Evolutionary conservation across 192 early-diverging fungal species (phyloP).

Genomic region (Haplosporangium gracile): DNA sequence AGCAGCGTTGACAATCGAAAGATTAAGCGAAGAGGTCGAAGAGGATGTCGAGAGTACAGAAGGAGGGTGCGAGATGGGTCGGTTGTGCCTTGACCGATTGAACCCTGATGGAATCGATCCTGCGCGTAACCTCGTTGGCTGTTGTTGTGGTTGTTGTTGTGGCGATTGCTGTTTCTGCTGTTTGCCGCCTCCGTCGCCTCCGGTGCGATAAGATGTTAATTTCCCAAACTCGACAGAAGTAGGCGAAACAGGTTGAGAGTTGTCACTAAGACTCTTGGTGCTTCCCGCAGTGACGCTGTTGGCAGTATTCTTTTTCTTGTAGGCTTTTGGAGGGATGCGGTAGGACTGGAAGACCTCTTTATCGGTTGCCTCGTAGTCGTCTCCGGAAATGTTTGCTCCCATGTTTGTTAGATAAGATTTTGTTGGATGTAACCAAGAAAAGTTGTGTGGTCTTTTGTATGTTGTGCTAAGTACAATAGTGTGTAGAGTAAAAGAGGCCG

Average conservation of each 20-base stretch:
- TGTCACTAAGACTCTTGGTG: conserved; percentile 13
- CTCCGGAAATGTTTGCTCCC: conserved; percentile 46
- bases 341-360: conserved; percentile 56
- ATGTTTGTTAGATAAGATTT: conserved; percentile 20
- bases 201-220: background rate
- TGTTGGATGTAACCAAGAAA: background rate
- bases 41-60: conserved; percentile 30
- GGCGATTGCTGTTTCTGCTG: background rate
- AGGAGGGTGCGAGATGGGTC: conserved; percentile 47
- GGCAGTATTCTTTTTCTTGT: conserved; percentile 40
- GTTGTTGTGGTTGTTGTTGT: conserved; percentile 9
- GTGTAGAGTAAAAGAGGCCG: background rate
- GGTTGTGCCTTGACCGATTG: conserved; percentile 11
- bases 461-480: background rate
- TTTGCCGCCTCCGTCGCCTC: background rate
- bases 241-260: conserved; percentile 14
- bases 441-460: background rate
- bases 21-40: conserved; percentile 42
- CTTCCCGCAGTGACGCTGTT: background rate
- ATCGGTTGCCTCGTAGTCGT: conserved; percentile 33
- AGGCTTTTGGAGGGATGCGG: conserved; percentile 47
- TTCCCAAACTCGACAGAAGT: conserved; percentile 24
- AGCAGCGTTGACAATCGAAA: conserved; percentile 49
- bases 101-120: conserved; percentile 35
- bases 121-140: conserved; percentile 19